Evolutionary conservation across 1,139 yeast genomes (phyloP), one percentile per base, ranked within the genome.

Genomic region (Zygosaccharomyces sapae): DNA sequence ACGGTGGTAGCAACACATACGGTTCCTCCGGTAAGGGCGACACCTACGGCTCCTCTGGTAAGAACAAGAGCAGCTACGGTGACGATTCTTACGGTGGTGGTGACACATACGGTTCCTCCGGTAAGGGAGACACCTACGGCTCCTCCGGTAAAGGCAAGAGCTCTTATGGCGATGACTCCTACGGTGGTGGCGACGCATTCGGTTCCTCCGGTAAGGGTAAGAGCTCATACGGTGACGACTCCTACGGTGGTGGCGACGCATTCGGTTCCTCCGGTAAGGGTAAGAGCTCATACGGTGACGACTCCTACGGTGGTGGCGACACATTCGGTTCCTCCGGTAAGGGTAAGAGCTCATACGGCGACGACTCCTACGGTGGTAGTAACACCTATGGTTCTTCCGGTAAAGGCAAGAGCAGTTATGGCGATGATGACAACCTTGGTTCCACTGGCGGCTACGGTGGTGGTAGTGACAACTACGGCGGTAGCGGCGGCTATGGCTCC

Each of bases 301-400:
- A 16, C 34, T 16, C 16, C 16, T 16, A 16, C 16, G 16, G 16
- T 16, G 13, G 13, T n/a, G 48, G 56, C 43, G 48, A 46, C 41
- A 55, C 50, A 39, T 59, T 63, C 20, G 59, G 58, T 41, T 65
- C 67, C 12, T 55, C 53, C 8, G 38, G 55, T 39, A 43, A 44
- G 31, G 30, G 44, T 39, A 33, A 27, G 25, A 20, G n/a, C 20
- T 9, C 18, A 24, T 5, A 30, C 33, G 19, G 35, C 29, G 34
- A 18, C 19, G 19, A 38, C 38, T 41, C 29, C 31, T 36, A 46
- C 38, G 43, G 16, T 16, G 16, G 16, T 16, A 16, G 16, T 16
- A 16, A 50, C 34, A 44, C 49, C 29, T 45, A 49, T 20, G 49
- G 47, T 33, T 30, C 48, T 3, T 39, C 47, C 33, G 46, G 53